Evolutionary conservation across 2,329 filamentous ascomycete species (phyloP).

Genomic region (Proliferodiscus dingleyae): DNA sequence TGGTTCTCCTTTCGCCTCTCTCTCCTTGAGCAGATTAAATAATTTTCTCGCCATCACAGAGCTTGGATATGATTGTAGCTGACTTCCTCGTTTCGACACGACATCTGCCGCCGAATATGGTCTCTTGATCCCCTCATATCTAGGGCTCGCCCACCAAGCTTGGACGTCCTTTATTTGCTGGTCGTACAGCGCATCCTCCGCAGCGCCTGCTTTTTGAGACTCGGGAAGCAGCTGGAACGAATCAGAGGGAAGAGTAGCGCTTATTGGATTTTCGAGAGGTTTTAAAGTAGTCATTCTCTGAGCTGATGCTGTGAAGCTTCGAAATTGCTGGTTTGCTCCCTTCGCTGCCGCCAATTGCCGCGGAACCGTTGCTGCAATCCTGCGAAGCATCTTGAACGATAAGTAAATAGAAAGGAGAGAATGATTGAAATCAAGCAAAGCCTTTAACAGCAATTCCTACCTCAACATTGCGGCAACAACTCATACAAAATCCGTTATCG

Average conservation of each 20-base stretch:
- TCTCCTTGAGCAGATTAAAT: conserved; percentile 80
- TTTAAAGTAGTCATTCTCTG: conserved; percentile 24
- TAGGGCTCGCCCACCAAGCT: conserved; percentile 82
- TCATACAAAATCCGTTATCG: conserved; percentile 16
- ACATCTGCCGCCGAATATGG: conserved; percentile 89
- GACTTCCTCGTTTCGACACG: conserved; percentile 84
- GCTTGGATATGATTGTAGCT: conserved; percentile 84
- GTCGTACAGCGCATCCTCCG: conserved; percentile 82
- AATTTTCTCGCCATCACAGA: conserved; percentile 93
- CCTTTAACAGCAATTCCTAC: background rate
- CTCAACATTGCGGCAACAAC: background rate
- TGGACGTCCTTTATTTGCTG: conserved; percentile 80
- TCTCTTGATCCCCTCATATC: conserved; percentile 84
- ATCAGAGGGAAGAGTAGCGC: conserved; percentile 47
- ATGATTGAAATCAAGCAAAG: too few species aligned
- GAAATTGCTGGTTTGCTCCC: conserved; percentile 12
- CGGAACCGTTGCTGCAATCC: conserved; percentile 22
- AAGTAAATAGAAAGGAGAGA: too few species aligned
- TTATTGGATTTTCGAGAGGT: conserved; percentile 26
- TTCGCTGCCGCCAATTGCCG: conserved; percentile 20
- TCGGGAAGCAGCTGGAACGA: conserved; percentile 83
- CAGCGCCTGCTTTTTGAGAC: conserved; percentile 66
- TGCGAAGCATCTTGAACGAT: conserved; percentile 28
- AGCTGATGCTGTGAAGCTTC: conserved; percentile 21
- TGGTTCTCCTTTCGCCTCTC: conserved; percentile 72